Base-by-base conservation (phyloP, 1,284 basidiomycete species). In the Ganoderma meredithae region DNA sequence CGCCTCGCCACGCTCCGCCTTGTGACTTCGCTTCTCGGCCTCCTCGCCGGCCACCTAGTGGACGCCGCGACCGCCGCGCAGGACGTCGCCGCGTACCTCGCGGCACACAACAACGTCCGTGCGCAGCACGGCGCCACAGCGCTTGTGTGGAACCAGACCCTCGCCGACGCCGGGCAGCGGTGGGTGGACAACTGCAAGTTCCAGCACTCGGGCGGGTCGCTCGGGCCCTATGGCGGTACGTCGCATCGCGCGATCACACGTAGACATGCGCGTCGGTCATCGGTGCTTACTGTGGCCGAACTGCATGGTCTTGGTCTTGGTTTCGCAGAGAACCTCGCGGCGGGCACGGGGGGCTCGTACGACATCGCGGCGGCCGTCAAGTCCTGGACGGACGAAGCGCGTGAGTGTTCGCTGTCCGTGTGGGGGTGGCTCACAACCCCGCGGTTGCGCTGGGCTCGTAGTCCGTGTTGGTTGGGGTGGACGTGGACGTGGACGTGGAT, bases 151-250 rank as follows among this genome's bases (percentile, higher is more conserved):
- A 88, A 81, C 76, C 78, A 87, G 63, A 76, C 79, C 10, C 77
- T 90, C 40, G 87, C 88, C 5, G 73, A 74, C 25, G 85, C 85
- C 68, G 91, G 90, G 33, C 87, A 89, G 76, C 71, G 83, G 67
- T 92, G 90, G 91, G 89, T 89, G 3, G 83, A 88, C 73, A 78
- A 80, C 22, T 92, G 90, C 73, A 75, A 82, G 7, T 91, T 90
- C 78, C 40, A 87, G 72, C 90, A 93, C 75, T 91, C 90, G 31
- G 85, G 85, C 39, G 90, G 90, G 52, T 76, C 81, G 33, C 83
- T 91, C 58, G 90, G 90, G 9, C 81, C 83, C 8, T 86, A 83
- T 71, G 90, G 90, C 74, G 88, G 88, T n/a, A n/a, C n/a, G n/a
- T n/a, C n/a, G n/a, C n/a, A n/a, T n/a, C n/a, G n/a, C n/a, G n/a